These are phyloP conservation scores for Botrytis byssoidea DNA, from an alignment of 2,329 filamentous ascomycete species.

Conservation along the genomic window DNA sequence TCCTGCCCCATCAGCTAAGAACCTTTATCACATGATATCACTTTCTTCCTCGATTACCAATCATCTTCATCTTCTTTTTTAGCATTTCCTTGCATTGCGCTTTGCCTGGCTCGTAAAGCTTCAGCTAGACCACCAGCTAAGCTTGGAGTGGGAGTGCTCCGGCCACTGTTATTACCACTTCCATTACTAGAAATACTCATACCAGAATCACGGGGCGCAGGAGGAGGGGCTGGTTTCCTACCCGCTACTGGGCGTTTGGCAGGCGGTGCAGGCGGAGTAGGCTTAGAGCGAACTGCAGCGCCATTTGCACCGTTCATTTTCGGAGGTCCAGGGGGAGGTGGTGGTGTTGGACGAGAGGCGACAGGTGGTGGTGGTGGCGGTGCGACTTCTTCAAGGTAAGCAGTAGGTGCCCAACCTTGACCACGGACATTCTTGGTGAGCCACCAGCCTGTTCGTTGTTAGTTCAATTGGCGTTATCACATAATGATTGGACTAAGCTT, in stretches of 20 bases:
- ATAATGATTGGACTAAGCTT: conserved; percentile 42
- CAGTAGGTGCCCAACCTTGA: conserved; percentile 93
- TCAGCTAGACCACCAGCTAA: conserved; percentile 74
- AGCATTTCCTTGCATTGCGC: conserved; percentile 56
- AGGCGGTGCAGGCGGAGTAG: conserved; percentile 48
- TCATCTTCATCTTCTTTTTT: conserved; percentile 44
- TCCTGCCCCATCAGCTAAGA: neutral
- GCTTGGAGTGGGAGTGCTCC: conserved; percentile 71
- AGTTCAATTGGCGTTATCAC: conserved; percentile 33
- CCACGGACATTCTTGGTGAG: conserved; percentile 69
- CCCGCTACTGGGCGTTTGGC: conserved; percentile 71
- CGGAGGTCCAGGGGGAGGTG: conserved; percentile 54
- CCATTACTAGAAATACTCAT: conserved; percentile 56
- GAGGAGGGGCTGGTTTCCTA: conserved; percentile 68
- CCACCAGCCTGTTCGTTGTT: conserved; percentile 78
- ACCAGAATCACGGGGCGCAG: conserved; percentile 68
- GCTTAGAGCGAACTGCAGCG: conserved; percentile 40
- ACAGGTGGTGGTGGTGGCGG: conserved; percentile 58
- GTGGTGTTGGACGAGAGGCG: conserved; percentile 41
- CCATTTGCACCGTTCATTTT: conserved; percentile 41
- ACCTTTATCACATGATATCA: neutral
- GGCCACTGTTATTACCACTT: conserved; percentile 59
- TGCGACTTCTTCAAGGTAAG: conserved; percentile 85
- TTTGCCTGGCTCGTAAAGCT: conserved; percentile 73
- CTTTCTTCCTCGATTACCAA: conserved; percentile 31